These are phyloP conservation scores for Apiospora aurea DNA, from an alignment of 2,329 filamentous ascomycete species.

Conservation along the genomic window DNA sequence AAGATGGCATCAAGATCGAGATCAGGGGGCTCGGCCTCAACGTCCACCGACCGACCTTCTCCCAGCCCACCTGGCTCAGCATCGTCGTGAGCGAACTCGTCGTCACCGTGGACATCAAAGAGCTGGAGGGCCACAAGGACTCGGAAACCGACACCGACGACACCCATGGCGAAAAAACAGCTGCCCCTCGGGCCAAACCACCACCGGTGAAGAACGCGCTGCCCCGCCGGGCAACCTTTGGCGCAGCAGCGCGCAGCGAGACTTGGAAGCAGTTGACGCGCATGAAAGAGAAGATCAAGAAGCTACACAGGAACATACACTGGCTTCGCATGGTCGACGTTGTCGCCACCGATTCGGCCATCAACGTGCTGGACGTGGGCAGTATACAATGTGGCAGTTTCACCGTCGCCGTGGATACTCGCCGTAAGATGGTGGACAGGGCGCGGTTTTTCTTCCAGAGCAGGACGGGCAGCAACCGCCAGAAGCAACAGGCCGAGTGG, in stretches of 20 bases:
- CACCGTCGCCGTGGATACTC: conserved; percentile 87
- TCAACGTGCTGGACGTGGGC: conserved; percentile 82
- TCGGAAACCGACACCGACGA: conserved; percentile 37
- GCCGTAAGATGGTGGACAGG: conserved; percentile 88
- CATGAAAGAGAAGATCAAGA: conserved; percentile 86
- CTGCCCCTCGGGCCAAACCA: conserved; percentile 31
- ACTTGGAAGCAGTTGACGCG: conserved; percentile 83
- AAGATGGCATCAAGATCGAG: conserved; percentile 88
- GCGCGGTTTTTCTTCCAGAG: conserved; percentile 87
- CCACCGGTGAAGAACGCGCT: conserved; percentile 38
- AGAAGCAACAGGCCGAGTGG: conserved; percentile 89
- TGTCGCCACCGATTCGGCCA: conserved; percentile 78
- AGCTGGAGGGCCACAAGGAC: conserved; percentile 62
- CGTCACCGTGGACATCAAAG: conserved; percentile 79
- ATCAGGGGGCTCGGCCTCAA: conserved; percentile 88
- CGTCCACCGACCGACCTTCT: conserved; percentile 92
- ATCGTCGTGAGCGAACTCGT: conserved; percentile 86
- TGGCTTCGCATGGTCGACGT: conserved; percentile 92
- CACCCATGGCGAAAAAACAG: conserved; percentile 38
- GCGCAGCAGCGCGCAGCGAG: conserved; percentile 62
- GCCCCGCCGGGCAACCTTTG: conserved; percentile 39
- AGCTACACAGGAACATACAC: conserved; percentile 82
- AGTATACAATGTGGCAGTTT: conserved; percentile 85
- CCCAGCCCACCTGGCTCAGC: conserved; percentile 95
- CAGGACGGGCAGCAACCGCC: conserved; percentile 63